Evolutionary conservation across 2,329 filamentous ascomycete species (phyloP), one percentile per base, ranked within the genome.

Genomic region (Colletotrichum lentis): DNA sequence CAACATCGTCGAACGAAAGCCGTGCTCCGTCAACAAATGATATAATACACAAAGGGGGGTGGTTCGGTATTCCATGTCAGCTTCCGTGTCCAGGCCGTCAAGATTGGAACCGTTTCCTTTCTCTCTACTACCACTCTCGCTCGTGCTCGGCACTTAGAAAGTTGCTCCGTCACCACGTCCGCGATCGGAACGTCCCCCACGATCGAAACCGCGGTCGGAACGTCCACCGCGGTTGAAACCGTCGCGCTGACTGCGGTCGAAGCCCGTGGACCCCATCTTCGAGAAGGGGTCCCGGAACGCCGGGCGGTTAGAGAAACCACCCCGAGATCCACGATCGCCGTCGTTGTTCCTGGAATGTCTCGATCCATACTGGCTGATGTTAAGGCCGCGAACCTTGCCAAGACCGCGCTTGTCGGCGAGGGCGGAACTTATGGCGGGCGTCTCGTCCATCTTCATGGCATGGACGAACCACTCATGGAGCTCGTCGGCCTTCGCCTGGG

Each of bases 401-500:
- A 83, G 64, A 35, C 79, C 78, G 58, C 78, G 72, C 41, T 78
- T 77, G 5, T 62, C 58, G 8, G 46, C 37, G 3, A 35, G 24
- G n/a, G 43, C 39, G 41, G 22, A 41, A 73, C 74, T 72, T 72
- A 81, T 3, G 31, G 54, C 10, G 14, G 70, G 70, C 18, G 44
- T 55, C 12, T 82, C 68, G 0, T 76, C 60, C 81, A 85, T 82
- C 47, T 86, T 86, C 81, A 86, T 86, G 22, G 82, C 85, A 18
- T 80, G 74, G 22, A 74, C 73, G 54, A 80, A 78, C 80, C 87
- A 85, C n/a, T 80, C 75, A 74, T 89, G 89, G 70, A 90, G 76
- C 22, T 83, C 79, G 3, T 81, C 73, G 20, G 88, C 79, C 8
- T 85, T 71, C 2, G 75, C 73, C 16, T 77, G 73, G 43, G 76